Percentiles rank a stretch among this genome's conserved stretches.
Evolutionary conservation across 2,329 filamentous ascomycete genomes (phyloP).

Genomic region (Paraphaeosphaeria minitans): DNA sequence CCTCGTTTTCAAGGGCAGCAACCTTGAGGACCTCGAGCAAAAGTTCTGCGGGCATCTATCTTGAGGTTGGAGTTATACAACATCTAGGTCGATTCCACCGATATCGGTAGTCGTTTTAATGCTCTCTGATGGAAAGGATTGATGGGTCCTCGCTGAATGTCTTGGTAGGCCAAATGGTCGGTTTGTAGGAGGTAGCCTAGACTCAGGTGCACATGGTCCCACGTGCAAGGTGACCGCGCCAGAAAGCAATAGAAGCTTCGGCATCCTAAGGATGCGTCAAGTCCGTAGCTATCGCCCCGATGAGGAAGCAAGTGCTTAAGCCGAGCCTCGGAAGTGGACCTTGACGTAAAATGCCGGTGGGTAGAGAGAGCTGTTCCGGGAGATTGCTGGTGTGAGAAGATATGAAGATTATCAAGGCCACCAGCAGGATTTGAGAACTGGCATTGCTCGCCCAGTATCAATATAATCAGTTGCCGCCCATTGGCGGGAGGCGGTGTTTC

Average conservation of each 20-base stretch:
- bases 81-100: constrained; percentile 14
- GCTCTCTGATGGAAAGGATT: not conserved
- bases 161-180: not conserved
- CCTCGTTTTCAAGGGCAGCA: constrained; percentile 31
- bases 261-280: not conserved
- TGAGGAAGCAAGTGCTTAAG: constrained; percentile 3
- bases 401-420: constrained; percentile 16
- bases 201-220: constrained; percentile 11
- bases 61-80: constrained; percentile 34
- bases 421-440: constrained; percentile 10
- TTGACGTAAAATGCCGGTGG: constrained; percentile 33
- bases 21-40: constrained; percentile 13
- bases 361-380: constrained; percentile 30
- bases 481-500: constrained; percentile 30
- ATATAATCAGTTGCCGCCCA: constrained; percentile 43
- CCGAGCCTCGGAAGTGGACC: constrained; percentile 10
- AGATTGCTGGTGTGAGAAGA: constrained; percentile 28
- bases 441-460: constrained; percentile 19
- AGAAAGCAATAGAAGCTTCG: not conserved
- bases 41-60: no score
- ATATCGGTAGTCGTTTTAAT: constrained; percentile 5
- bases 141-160: not conserved
- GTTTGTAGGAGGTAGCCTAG: not conserved
- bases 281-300: not conserved
- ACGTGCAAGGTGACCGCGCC: constrained; percentile 19